Evolutionary conservation across 164 flowering plant genomes (phyloP), one percentile per base, ranked within the genome.

Genomic region (Brasenia schreberi): DNA sequence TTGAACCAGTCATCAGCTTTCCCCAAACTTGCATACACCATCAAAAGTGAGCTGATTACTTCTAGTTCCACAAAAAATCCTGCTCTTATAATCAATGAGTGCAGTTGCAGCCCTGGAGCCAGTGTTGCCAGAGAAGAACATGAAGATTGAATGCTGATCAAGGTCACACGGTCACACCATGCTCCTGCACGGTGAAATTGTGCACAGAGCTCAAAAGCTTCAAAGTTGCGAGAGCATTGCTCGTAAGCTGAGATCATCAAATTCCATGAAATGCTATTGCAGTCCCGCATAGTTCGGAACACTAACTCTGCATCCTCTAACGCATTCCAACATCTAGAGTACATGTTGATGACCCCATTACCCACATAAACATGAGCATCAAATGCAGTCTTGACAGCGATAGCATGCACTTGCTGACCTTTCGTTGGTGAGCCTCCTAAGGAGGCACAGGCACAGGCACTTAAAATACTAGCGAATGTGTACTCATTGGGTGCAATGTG

Each of bases 261-360:
- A 78, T 88, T 90, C 84, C 87, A 90, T 66, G 85, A 73, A 56
- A 87, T 76, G 43, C 82, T 67, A 79, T 77, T 85, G 5, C 80
- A 74, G 3, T 27, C 67, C 23, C 73, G 68, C 85, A 89, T 77
- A 11, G 39, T 63, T n/a, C 73, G 64, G 45, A 85, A 89, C 62
- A 87, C 80, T 23, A 44, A 68, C 85, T 80, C 80, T 60, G 81
- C 88, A 63, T 84, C 88, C 42, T 72, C 74, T 5, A 4, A 27
- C 1, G 18, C 33, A 65, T 19, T 7, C 5, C 66, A 43, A 68
- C 74, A 77, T 77, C 70, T 84, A 69, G 76, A 76, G 66, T 91
- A 91, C 93, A 91, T 84, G 5, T 80, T 70, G 66, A 91, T 78
- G n/a, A 91, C 83, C 69, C 90, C 85, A 81, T 88, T 91, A 1